Percentiles rank a stretch among this genome's conserved stretches.
These are phyloP conservation scores for Fraxinus americana DNA, from an alignment of 257 asterid species.

Conservation along the genomic window DNA sequence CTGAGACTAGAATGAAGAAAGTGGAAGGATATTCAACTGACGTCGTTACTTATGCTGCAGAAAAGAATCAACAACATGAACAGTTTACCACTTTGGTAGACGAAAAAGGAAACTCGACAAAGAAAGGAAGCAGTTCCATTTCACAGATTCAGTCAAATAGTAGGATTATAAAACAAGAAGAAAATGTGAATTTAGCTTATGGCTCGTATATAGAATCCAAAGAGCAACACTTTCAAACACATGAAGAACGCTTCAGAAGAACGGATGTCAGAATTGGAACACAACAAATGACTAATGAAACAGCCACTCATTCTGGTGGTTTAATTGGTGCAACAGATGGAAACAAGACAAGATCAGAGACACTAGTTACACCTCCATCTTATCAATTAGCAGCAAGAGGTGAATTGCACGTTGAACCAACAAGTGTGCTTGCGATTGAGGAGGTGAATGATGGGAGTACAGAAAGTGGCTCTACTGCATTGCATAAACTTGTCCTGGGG, in stretches of 20 bases:
- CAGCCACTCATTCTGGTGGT: conserved; percentile 30
- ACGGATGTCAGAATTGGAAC: conserved; percentile 35
- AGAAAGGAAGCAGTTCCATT: conserved; percentile 36
- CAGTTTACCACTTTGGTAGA: conserved; percentile 45
- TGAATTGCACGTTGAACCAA: conserved; percentile 31
- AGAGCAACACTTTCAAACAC: conserved; percentile 32
- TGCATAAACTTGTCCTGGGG: conserved; percentile 23
- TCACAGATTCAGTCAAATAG: conserved; percentile 36
- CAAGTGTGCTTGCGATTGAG: conserved; percentile 28
- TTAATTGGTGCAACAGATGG: conserved; percentile 30
- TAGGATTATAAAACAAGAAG: conserved; percentile 42
- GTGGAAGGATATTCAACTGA: conserved; percentile 43
- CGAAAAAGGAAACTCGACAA: conserved; percentile 37
- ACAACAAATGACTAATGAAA: conserved; percentile 33
- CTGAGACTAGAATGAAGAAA: conserved; percentile 41
- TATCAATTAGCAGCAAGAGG: conserved; percentile 35
- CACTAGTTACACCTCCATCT: conserved; percentile 32
- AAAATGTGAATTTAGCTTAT: conserved; percentile 34
- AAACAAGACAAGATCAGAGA: conserved; percentile 33
- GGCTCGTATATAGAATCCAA: conserved; percentile 42
- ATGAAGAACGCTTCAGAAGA: conserved; percentile 26
- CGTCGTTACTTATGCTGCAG: conserved; percentile 34
- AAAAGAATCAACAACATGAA: conserved; percentile 44
- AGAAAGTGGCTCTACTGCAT: conserved; percentile 28
- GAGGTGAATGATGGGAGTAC: conserved; percentile 32